phyloP scores from a whole-genome alignment of 352 stramenopile species.

The Thalassiosira exigua region DNA sequence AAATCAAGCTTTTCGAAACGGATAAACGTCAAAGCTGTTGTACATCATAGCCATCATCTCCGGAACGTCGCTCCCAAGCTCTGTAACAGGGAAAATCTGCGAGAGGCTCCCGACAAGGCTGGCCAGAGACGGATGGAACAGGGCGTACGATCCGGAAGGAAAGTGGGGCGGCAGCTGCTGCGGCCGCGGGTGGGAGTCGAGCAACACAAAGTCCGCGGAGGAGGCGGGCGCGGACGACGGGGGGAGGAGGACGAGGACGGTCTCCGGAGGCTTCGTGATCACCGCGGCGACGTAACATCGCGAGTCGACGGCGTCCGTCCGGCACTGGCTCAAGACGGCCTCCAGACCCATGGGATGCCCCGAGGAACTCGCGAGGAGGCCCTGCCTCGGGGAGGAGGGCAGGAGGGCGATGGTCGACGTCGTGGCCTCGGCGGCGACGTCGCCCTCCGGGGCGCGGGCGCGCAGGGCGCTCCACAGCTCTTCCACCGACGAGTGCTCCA shows the following conservation, averaged over 20 bases:
- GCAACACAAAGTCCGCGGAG: conserved; percentile 49
- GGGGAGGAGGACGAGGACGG: conserved; percentile 69
- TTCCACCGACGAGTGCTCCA: conserved; percentile 79
- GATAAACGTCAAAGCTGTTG: too few relatives aligned
- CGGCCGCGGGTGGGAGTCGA: conserved; percentile 81
- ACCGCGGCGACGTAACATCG: conserved; percentile 62
- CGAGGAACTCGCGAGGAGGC: conserved; percentile 61
- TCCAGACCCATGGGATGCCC: conserved; percentile 67
- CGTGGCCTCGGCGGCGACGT: not conserved
- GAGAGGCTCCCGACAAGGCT: conserved; percentile 58
- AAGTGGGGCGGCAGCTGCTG: conserved; percentile 48
- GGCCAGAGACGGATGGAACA: conserved; percentile 59
- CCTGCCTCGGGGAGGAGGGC: conserved; percentile 61
- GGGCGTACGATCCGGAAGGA: conserved; percentile 61
- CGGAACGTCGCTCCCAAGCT: too few relatives aligned
- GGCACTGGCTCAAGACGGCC: conserved; percentile 51
- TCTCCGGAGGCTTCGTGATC: conserved; percentile 82
- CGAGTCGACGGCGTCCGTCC: conserved; percentile 32
- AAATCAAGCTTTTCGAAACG: too few relatives aligned
- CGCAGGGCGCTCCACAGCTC: conserved; percentile 68
- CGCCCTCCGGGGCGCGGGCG: not conserved
- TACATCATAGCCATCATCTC: too few relatives aligned
- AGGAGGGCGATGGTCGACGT: conserved; percentile 32
- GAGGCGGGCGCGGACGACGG: conserved; percentile 3
- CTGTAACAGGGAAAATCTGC: too few relatives aligned